Percentiles rank a stretch among this genome's conserved stretches.
phyloP scores from a whole-genome alignment of 2,329 filamentous ascomycete genomes.

The Zymoseptoria pseudotritici region DNA sequence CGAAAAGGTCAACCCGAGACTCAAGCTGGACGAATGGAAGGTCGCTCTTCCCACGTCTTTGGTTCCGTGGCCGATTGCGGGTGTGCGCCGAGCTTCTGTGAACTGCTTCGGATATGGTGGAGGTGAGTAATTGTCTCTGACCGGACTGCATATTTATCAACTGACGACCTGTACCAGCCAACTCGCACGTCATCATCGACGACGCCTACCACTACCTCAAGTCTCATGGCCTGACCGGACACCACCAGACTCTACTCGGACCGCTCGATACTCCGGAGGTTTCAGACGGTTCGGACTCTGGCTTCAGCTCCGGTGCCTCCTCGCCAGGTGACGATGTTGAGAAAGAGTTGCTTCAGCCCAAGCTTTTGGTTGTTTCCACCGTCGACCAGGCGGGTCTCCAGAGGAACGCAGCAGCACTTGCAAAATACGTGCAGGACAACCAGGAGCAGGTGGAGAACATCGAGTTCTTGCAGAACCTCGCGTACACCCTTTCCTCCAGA shows the following conservation, averaged over 20 bases:
- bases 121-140: neutral
- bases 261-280: neutral
- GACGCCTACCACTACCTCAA: conserved; percentile 11
- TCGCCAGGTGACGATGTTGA: neutral
- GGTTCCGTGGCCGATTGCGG: conserved; percentile 25
- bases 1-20: conserved; percentile 13
- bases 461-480: conserved; percentile 3
- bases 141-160: neutral
- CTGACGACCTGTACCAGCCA: conserved; percentile 5
- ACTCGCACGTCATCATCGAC: conserved; percentile 24
- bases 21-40: conserved; percentile 23
- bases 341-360: neutral
- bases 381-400: neutral
- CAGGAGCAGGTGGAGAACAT: neutral
- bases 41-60: conserved; percentile 12
- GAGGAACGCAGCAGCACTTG: neutral
- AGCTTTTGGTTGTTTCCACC: neutral
- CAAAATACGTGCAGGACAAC: neutral
- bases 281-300: neutral
- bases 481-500: conserved; percentile 7
- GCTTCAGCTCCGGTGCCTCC: neutral
- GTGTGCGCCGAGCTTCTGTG: conserved; percentile 9
- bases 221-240: conserved; percentile 2
- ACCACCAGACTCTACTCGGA: conserved; percentile 4
- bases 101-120: conserved; percentile 25